Percentiles rank a stretch among this genome's conserved stretches.
Conservation (phyloP, 2,329 filamentous ascomycete species). For the Trichoderma asperellum region DNA sequence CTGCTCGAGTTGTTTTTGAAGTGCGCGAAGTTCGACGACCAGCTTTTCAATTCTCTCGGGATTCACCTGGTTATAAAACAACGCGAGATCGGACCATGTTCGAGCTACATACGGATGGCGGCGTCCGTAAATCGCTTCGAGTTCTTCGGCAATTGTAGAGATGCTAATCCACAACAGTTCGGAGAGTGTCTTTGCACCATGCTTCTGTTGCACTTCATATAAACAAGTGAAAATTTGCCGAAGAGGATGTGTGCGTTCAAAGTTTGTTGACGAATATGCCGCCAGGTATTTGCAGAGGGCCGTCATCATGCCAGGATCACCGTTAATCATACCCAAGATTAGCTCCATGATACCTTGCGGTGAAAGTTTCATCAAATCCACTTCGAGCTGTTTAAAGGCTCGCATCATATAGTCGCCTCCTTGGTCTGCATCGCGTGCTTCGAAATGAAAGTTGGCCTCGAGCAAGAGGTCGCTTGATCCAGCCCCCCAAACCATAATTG, state of each 20-base stretch:
- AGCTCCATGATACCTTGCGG: conserved; percentile 50
- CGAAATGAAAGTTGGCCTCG: conserved; percentile 50
- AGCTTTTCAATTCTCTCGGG: conserved; percentile 45
- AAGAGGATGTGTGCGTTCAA: conserved; percentile 49
- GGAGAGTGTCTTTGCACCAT: conserved; percentile 48
- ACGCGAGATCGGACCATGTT: conserved; percentile 48
- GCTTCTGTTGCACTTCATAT: conserved; percentile 52
- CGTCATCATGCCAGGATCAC: conserved; percentile 51
- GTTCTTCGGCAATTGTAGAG: conserved; percentile 48
- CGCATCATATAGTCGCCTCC: conserved; percentile 48
- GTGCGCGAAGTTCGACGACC: conserved; percentile 43
- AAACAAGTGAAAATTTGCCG: conserved; percentile 49
- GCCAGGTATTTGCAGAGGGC: conserved; percentile 51
- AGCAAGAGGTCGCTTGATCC: conserved; percentile 50
- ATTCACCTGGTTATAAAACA: conserved; percentile 46
- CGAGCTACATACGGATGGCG: conserved; percentile 50
- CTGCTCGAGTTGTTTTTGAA: conserved; percentile 45
- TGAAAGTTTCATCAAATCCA: conserved; percentile 49
- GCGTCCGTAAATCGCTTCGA: conserved; percentile 50
- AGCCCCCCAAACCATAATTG: conserved; percentile 50
- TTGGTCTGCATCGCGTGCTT: conserved; percentile 46
- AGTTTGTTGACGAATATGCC: conserved; percentile 49
- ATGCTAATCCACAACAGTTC: conserved; percentile 49
- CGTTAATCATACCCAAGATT: conserved; percentile 49
- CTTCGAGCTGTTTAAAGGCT: conserved; percentile 49